Percentiles rank a stretch among this genome's conserved stretches.
Conservation (phyloP, 2,329 filamentous ascomycete genomes). For the Cyanodermella asteris region DNA sequence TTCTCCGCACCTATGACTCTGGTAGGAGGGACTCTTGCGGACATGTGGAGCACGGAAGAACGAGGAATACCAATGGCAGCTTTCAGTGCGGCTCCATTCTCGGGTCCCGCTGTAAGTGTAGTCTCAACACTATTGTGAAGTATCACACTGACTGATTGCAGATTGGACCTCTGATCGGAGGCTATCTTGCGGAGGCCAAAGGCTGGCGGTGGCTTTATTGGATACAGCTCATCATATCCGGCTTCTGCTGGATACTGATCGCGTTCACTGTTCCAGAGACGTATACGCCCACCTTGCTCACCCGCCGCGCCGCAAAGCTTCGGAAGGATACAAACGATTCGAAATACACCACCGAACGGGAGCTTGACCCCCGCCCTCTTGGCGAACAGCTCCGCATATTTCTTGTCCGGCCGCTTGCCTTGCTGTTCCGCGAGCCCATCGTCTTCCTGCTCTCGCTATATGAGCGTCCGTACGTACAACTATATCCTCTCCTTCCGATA, state of each 20-base stretch:
- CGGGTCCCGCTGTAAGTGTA: slow-evolving; percentile 1
- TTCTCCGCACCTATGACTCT: slow-evolving; percentile 43
- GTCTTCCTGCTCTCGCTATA: slow-evolving; percentile 67
- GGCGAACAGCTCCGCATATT: slow-evolving; percentile 49
- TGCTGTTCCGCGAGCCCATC: slow-evolving; percentile 66
- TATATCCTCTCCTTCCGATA: no score
- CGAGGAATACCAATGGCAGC: slow-evolving; percentile 25
- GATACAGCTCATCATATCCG: slow-evolving; percentile 22
- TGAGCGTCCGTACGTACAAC: no score
- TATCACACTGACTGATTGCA: not conserved
- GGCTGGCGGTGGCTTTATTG: slow-evolving; percentile 16
- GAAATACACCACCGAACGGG: slow-evolving; percentile 56
- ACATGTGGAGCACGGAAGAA: slow-evolving; percentile 32
- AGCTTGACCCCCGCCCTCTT: slow-evolving; percentile 51
- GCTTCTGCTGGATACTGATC: slow-evolving; percentile 49
- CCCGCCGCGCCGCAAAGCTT: slow-evolving; percentile 46
- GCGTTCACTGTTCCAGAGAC: slow-evolving; percentile 82
- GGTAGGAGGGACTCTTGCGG: slow-evolving; percentile 34
- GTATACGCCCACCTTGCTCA: slow-evolving; percentile 60
- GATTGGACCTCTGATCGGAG: slow-evolving; percentile 12
- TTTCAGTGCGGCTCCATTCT: slow-evolving; percentile 13
- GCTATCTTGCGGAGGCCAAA: slow-evolving; percentile 10
- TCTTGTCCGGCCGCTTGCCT: slow-evolving; percentile 62
- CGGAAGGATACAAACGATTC: slow-evolving; percentile 44
- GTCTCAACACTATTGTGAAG: no score